Percentiles rank a stretch among this genome's conserved stretches.
Evolutionary conservation across 345 rosid species (phyloP).

Genomic region (Lumnitzera littorea): DNA sequence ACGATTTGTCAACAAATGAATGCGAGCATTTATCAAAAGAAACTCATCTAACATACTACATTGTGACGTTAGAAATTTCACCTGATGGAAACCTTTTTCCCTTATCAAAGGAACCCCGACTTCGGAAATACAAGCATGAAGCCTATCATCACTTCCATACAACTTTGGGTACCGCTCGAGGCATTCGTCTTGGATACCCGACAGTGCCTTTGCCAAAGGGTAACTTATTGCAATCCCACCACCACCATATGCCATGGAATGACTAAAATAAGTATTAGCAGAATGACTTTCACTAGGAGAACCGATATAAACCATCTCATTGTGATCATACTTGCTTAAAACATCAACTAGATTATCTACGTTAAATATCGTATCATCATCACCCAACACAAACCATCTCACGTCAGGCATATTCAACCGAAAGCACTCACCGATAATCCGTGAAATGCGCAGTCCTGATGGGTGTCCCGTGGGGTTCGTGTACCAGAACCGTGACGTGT

Average conservation of each 20-base stretch:
- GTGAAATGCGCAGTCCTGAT: conserved; percentile 83
- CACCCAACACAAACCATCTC: conserved; percentile 83
- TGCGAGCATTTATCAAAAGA: neutral
- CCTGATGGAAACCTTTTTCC: conserved; percentile 95
- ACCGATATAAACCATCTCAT: conserved; percentile 81
- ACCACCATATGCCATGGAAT: conserved; percentile 93
- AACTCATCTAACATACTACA: neutral
- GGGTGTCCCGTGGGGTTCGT: conserved; percentile 93
- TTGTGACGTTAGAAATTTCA: conserved; percentile 9
- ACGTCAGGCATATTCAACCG: conserved; percentile 58
- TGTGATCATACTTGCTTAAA: conserved; percentile 63
- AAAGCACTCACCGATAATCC: conserved; percentile 61
- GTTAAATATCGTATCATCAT: conserved; percentile 87
- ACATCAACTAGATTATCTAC: conserved; percentile 55
- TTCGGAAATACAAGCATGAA: conserved; percentile 89
- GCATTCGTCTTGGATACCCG: conserved; percentile 60
- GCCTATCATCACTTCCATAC: conserved; percentile 91
- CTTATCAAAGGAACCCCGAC: conserved; percentile 78
- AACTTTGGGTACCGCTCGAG: conserved; percentile 70
- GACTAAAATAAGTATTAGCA: conserved; percentile 77
- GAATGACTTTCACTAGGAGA: conserved; percentile 86
- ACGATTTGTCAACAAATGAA: neutral
- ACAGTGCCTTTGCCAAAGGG: conserved; percentile 69
- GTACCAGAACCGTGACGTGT: conserved; percentile 81
- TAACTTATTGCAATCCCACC: conserved; percentile 90